These are phyloP conservation scores for Arthrobotrys megalospora DNA, from an alignment of 2,329 filamentous ascomycete genomes.

Conservation along the genomic window DNA sequence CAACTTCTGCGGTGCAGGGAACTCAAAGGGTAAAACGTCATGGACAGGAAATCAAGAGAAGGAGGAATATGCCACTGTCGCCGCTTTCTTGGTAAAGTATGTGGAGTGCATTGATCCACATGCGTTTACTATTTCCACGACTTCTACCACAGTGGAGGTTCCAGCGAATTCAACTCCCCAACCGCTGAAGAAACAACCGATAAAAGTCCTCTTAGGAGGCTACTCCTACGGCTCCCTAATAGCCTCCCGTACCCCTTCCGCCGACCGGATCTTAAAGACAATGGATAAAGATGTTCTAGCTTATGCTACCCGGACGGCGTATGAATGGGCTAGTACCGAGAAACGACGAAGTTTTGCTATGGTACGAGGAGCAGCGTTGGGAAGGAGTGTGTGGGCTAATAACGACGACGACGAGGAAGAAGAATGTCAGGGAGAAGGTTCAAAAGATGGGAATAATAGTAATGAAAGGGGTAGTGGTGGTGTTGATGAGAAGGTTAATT, in stretches of 20 bases:
- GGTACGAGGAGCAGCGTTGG: constrained; percentile 38
- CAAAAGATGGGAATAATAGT: background rate
- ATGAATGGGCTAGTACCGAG: constrained; percentile 57
- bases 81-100: constrained; percentile 85
- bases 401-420: constrained; percentile 18
- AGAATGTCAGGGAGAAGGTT: background rate
- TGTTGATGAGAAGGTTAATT: constrained; percentile 38
- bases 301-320: constrained; percentile 53
- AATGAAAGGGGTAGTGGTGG: too few species aligned
- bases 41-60: constrained; percentile 88
- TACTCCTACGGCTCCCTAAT: constrained; percentile 95
- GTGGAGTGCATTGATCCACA: constrained; percentile 66
- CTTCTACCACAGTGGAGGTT: constrained; percentile 6
- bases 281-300: constrained; percentile 67
- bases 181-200: constrained; percentile 29
- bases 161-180: constrained; percentile 20
- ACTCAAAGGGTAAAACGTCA: constrained; percentile 82
- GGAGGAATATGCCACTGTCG: constrained; percentile 84
- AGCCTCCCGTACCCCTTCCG: constrained; percentile 78
- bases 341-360: constrained; percentile 59
- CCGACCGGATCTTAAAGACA: constrained; percentile 67
- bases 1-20: constrained; percentile 86
- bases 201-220: constrained; percentile 76
- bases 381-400: constrained; percentile 31
- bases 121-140: constrained; percentile 4